A percentile compares a stretch with the other conserved stretches of the same genome.
phyloP scores from a whole-genome alignment of 2,329 filamentous ascomycete genomes.

The Rugonectria rugulosa region DNA sequence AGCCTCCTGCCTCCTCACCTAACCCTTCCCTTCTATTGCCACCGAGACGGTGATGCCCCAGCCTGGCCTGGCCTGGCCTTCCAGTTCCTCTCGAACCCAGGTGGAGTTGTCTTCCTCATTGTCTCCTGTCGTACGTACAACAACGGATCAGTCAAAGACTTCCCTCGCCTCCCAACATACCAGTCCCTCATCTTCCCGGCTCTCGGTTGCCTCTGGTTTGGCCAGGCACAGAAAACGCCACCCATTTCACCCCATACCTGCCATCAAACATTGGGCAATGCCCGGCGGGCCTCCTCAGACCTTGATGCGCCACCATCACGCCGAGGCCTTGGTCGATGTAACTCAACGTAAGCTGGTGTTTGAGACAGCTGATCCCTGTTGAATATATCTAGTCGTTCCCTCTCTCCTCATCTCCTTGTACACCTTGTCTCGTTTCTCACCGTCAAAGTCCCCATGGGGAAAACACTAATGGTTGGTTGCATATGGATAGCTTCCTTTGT shows the following conservation, averaged over 20 bases:
- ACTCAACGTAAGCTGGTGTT: slow-evolving; percentile 5
- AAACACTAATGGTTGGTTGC: too few relatives aligned
- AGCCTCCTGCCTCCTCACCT: too few relatives aligned
- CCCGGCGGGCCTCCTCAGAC: slow-evolving; percentile 14
- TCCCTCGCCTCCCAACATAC: not conserved
- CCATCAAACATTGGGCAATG: not conserved
- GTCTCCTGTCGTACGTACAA: too few relatives aligned
- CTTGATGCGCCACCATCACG: slow-evolving; percentile 7
- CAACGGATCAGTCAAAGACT: not conserved
- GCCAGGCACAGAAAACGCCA: not conserved
- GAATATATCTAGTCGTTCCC: not conserved
- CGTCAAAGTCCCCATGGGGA: not conserved
- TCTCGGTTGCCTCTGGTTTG: not conserved
- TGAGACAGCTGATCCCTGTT: slow-evolving; percentile 3
- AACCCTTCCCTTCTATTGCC: too few relatives aligned
- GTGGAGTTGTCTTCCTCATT: too few relatives aligned
- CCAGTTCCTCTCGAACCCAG: too few relatives aligned
- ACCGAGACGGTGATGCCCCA: not conserved
- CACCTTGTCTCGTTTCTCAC: not conserved
- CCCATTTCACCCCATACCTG: slow-evolving; percentile 7
- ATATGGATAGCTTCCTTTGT: too few relatives aligned
- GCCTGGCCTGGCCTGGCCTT: too few relatives aligned
- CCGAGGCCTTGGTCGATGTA: slow-evolving; percentile 2
- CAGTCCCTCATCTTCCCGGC: not conserved
- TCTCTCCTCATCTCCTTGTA: not conserved